phyloP scores from a whole-genome alignment of 2,329 filamentous ascomycete species.

The Didymella pinodella region DNA sequence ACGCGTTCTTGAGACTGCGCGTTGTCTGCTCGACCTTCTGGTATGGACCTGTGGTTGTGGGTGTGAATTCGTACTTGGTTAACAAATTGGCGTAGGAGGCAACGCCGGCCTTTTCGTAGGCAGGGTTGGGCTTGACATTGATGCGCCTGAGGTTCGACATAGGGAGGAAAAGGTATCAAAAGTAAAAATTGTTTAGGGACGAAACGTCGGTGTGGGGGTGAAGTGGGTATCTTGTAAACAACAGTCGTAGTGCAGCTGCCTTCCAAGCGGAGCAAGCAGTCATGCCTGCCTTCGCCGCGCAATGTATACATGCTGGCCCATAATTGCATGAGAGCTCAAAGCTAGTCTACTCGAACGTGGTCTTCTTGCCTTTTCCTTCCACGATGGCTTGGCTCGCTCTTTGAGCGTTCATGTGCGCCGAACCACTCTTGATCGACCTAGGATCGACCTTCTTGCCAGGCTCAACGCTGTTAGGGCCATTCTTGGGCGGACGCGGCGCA shows the following conservation, averaged over 20 bases:
- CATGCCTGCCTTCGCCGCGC: neutral
- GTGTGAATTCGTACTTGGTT: slow-evolving; percentile 68
- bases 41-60: slow-evolving; percentile 70
- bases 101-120: slow-evolving; percentile 53
- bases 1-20: slow-evolving; percentile 27
- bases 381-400: slow-evolving; percentile 82
- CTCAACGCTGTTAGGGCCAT: slow-evolving; percentile 17
- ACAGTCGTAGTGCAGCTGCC: slow-evolving; percentile 10
- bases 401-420: slow-evolving; percentile 57
- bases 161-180: neutral
- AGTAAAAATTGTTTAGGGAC: neutral
- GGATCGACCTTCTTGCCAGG: slow-evolving; percentile 53
- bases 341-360: slow-evolving; percentile 70
- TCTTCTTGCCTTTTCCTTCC: slow-evolving; percentile 79
- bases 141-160: slow-evolving; percentile 36
- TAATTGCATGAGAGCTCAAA: slow-evolving; percentile 1
- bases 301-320: neutral
- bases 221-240: slow-evolving; percentile 19
- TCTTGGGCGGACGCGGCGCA: slow-evolving; percentile 23
- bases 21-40: slow-evolving; percentile 58
- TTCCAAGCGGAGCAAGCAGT: slow-evolving; percentile 8
- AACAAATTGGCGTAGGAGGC: slow-evolving; percentile 70
- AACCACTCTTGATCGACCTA: slow-evolving; percentile 54
- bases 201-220: slow-evolving; percentile 1
- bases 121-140: slow-evolving; percentile 34